phyloP scores from a whole-genome alignment of 768 basidiomycete genomes.

The Clavaria fumosa region DNA sequence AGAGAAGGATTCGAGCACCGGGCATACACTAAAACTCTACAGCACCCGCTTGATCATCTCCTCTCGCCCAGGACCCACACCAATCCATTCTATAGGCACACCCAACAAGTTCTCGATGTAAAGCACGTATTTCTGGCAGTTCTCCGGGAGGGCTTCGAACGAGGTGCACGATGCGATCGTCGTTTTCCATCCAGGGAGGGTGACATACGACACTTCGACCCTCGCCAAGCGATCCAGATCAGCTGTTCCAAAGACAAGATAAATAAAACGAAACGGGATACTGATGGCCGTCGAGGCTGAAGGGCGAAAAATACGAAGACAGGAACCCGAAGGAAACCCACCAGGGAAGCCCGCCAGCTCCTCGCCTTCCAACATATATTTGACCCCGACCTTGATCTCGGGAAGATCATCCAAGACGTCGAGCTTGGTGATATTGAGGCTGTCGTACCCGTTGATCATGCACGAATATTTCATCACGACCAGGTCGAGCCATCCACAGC shows the following conservation, averaged over 20 bases:
- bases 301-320: not conserved
- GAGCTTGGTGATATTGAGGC: slow-evolving; percentile 89
- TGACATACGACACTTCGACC: slow-evolving; percentile 78
- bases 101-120: slow-evolving; percentile 69
- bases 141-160: slow-evolving; percentile 67
- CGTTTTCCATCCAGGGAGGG: slow-evolving; percentile 82
- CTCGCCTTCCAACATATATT: slow-evolving; percentile 65
- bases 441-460: slow-evolving; percentile 91
- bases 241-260: slow-evolving; percentile 28
- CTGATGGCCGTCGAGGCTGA: too few species aligned
- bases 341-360: slow-evolving; percentile 80
- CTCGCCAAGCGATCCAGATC: slow-evolving; percentile 67
- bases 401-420: slow-evolving; percentile 76
- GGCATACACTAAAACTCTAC: too few species aligned
- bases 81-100: slow-evolving; percentile 81
- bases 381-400: slow-evolving; percentile 80
- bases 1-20: too few species aligned
- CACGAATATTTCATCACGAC: slow-evolving; percentile 88
- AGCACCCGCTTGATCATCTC: slow-evolving; percentile 54
- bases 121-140: slow-evolving; percentile 72
- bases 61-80: slow-evolving; percentile 77
- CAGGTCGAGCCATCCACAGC: slow-evolving; percentile 96
- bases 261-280: not conserved
- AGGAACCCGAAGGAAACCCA: slow-evolving; percentile 21
- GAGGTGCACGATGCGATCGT: slow-evolving; percentile 47